Evolutionary conservation across 78 protist genomes (phyloP).

Genomic region (Carpediemonas membranifera): DNA sequence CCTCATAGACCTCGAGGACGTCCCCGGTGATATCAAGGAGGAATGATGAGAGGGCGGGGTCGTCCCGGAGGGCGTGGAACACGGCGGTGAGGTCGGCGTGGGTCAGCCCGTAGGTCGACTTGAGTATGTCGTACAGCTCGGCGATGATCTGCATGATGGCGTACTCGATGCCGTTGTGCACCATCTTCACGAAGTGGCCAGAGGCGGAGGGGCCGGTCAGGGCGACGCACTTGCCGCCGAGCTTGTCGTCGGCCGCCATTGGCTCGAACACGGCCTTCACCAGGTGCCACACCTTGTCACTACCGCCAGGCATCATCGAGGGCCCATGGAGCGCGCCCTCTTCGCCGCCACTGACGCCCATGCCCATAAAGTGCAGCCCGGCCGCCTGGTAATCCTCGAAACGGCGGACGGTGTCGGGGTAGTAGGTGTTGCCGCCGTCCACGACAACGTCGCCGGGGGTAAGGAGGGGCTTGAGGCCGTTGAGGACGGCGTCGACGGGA

Average conservation of each 20-base stretch:
- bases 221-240: slow-evolving; percentile 58
- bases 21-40: slow-evolving; percentile 81
- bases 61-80: slow-evolving; percentile 68
- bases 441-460: slow-evolving; percentile 31
- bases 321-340: slow-evolving; percentile 74
- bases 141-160: slow-evolving; percentile 87
- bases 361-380: slow-evolving; percentile 68
- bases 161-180: slow-evolving; percentile 78
- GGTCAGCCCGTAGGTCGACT: neutral
- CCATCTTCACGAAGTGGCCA: slow-evolving; percentile 83
- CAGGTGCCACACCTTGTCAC: slow-evolving; percentile 41
- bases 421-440: slow-evolving; percentile 79
- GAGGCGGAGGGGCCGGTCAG: slow-evolving; percentile 88
- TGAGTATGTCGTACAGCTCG: slow-evolving; percentile 55
- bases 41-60: slow-evolving; percentile 64
- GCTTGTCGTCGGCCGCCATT: neutral
- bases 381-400: neutral
- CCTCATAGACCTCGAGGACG: slow-evolving; percentile 54
- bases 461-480: neutral
- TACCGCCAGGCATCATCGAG: slow-evolving; percentile 92
- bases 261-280: neutral
- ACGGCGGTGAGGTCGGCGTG: slow-evolving; percentile 24
- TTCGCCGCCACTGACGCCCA: slow-evolving; percentile 94
- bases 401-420: slow-evolving; percentile 17
- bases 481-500: neutral